Conservation (phyloP, 805 yeast species). For the Candida odintsovae region DNA sequence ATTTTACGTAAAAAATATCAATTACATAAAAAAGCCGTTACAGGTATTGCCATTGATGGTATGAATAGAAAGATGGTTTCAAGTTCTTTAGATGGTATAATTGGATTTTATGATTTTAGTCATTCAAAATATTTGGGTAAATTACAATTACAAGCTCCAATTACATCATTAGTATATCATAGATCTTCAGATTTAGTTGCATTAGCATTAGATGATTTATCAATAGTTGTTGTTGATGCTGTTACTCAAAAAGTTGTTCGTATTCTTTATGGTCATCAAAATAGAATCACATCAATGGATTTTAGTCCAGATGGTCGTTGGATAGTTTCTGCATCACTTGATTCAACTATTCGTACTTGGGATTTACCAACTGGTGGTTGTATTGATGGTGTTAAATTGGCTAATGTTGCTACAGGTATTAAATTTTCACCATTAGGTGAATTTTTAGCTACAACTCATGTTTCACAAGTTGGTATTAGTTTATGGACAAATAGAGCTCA, state of each 20-base stretch:
- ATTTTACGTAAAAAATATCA: conserved; percentile 61
- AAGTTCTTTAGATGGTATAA: conserved; percentile 81
- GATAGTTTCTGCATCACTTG: conserved; percentile 79
- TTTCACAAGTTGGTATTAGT: conserved; percentile 80
- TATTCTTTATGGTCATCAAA: conserved; percentile 82
- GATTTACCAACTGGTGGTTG: conserved; percentile 96
- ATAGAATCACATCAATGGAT: conserved; percentile 81
- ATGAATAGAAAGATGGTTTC: conserved; percentile 87
- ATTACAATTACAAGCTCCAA: conserved; percentile 66
- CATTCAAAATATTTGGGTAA: conserved; percentile 63
- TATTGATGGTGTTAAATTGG: conserved; percentile 81
- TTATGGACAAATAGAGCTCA: conserved; percentile 92
- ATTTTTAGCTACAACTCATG: conserved; percentile 88
- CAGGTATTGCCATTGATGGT: conserved; percentile 86
- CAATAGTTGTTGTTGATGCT: conserved; percentile 77
- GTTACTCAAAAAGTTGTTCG: conserved; percentile 80
- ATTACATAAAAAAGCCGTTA: conserved; percentile 71
- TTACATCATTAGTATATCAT: conserved; percentile 73
- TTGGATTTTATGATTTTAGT: conserved; percentile 83
- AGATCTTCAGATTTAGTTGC: conserved; percentile 81
- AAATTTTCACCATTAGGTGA: conserved; percentile 86
- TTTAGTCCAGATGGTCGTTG: conserved; percentile 95
- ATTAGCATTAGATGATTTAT: conserved; percentile 77
- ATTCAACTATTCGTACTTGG: conserved; percentile 91
- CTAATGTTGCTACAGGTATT: conserved; percentile 74